Evolutionary conservation across 176 grass and related monocot genomes (phyloP), one percentile per base, ranked within the genome.

Genomic region (Musa schizocarpa): DNA sequence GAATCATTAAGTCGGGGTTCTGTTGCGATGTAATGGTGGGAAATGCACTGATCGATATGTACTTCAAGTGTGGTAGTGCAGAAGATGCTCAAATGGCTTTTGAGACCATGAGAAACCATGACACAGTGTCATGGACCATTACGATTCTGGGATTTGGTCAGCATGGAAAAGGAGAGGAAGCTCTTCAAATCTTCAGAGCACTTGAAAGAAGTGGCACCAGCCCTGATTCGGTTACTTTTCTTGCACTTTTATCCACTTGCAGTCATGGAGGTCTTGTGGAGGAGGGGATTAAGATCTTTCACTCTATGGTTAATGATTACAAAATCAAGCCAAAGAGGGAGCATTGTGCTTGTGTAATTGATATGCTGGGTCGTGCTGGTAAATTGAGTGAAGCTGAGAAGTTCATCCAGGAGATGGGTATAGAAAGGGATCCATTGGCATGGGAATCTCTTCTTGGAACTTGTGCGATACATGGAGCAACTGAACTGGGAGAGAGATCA

Each of bases 21-120:
- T 76, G 19, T 16, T 20, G 9, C 0, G 75, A 81, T 64, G 54
- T 11, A 61, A 69, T 85, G 23, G 73, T 83, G 0, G 68, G 62
- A 22, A 85, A 85, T 17, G 49, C 77, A 1, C 68, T 85, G 16
- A 57, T 85, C 19, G 68, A 83, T 78, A 78, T 86, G 88, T 79
- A 90, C 57, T 90, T 86, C 78, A 84, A 90, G 61, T 87, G 84
- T 74, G 81, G 81, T 53, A 70, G 71, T 59, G 53, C 69, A 20
- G 75, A 48, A n/a, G 50, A 87, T 87, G 72, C 72, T 63, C n/a
- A 50, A 8, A 6, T 57, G 52, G 78, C 43, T 9, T 73, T 23
- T 14, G 11, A 20, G 14, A 53, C 21, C 3, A 90, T 80, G 67
- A 11, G 27, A 1, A 26, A 11, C 9, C 22, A 5, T 10, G 80